Conservation (phyloP, 306 rosid genomes). For the Quercus gilva region DNA sequence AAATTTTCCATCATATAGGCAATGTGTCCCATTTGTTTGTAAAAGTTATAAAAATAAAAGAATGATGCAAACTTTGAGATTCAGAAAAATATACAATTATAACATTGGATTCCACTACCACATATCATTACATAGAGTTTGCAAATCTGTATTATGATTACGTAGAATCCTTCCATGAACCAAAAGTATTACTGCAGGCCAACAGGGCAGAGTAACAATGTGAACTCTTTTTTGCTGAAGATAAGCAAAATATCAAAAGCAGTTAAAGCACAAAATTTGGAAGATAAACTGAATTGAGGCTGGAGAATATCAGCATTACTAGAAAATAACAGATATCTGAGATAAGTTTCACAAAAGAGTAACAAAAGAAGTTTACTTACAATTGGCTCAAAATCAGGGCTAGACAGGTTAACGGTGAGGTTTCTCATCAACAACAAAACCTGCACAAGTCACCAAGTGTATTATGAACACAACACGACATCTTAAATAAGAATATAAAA, state of each 20-base stretch:
- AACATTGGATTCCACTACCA: neutral
- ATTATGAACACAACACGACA: neutral
- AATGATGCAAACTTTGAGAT: neutral
- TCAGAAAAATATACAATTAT: neutral
- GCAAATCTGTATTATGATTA: neutral
- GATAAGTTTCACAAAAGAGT: neutral
- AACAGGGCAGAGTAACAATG: neutral
- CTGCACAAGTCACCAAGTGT: slow-evolving; percentile 47
- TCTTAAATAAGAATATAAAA: neutral
- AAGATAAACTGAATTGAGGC: slow-evolving; percentile 13
- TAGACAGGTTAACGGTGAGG: slow-evolving; percentile 72
- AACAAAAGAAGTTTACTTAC: slow-evolving; percentile 36
- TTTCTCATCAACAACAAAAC: slow-evolving; percentile 85
- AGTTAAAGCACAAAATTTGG: neutral
- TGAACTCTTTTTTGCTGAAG: neutral
- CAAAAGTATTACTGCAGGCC: neutral
- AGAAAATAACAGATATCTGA: neutral
- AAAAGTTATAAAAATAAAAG: neutral
- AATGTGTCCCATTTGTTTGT: neutral
- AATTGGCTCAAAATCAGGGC: slow-evolving; percentile 66
- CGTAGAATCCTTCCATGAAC: neutral
- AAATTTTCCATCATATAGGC: too few relatives aligned
- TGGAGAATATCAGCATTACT: neutral
- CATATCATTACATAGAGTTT: neutral
- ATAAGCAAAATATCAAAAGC: neutral